Conservation (phyloP, 805 yeast genomes). For the Suhomyces emberorum region DNA sequence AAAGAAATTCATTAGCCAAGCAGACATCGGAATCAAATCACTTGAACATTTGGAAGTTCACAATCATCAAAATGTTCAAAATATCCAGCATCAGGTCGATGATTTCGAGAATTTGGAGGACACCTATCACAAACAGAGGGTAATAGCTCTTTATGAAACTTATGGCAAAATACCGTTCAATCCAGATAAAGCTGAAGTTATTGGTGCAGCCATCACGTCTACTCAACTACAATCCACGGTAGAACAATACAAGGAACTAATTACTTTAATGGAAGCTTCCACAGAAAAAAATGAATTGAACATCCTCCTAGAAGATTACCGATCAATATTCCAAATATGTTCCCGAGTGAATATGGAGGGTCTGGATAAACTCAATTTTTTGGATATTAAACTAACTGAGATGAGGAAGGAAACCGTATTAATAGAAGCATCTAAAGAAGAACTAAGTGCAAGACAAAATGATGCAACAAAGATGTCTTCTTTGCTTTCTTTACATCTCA, state of each 20-base stretch:
- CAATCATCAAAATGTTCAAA: background rate
- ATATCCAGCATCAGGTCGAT: too few species aligned
- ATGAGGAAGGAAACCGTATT: background rate
- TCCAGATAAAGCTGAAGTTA: slow-evolving; percentile 27
- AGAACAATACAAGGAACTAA: background rate
- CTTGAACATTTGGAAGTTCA: slow-evolving; percentile 5
- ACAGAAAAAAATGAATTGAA: background rate
- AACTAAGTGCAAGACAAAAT: background rate
- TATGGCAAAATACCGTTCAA: slow-evolving; percentile 21
- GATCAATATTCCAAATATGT: background rate
- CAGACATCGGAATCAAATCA: slow-evolving; percentile 17
- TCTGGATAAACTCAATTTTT: background rate
- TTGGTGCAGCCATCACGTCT: slow-evolving; percentile 25
- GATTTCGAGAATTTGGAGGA: too few species aligned
- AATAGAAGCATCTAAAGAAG: background rate
- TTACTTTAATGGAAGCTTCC: background rate
- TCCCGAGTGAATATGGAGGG: background rate
- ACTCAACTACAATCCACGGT: background rate
- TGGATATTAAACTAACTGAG: background rate
- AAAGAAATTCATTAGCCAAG: slow-evolving; percentile 17
- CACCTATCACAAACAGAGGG: slow-evolving; percentile 7
- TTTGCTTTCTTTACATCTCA: slow-evolving; percentile 13
- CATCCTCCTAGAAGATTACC: background rate
- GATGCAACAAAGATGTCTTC: slow-evolving; percentile 9
- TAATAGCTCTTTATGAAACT: slow-evolving; percentile 18